Evolutionary conservation across 2,329 filamentous ascomycete species (phyloP).

Genomic region (Cladosporium sphaerospermum): DNA sequence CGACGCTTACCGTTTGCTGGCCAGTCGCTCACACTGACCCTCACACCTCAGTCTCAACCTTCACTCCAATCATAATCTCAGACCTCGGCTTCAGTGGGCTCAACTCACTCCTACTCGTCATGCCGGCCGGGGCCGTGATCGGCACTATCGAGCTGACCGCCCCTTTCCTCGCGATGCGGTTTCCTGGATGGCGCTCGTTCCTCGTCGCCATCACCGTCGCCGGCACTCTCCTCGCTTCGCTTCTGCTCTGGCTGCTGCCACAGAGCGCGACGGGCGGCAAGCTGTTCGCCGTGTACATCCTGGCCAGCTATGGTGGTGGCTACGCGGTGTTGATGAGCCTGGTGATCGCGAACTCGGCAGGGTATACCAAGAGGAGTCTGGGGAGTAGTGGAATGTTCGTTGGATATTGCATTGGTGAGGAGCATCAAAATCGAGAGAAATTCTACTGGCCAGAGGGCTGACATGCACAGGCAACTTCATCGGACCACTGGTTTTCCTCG

Average conservation of each 20-base stretch:
- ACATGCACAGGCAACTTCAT: conserved; percentile 35
- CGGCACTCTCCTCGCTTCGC: conserved; percentile 37
- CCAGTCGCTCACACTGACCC: background rate
- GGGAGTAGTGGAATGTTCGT: conserved; percentile 46
- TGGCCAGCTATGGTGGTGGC: conserved; percentile 41
- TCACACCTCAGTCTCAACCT: conserved; percentile 33
- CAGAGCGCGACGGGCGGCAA: conserved; percentile 37
- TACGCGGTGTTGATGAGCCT: conserved; percentile 49
- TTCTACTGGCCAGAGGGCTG: conserved; percentile 6
- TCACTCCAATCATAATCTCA: conserved; percentile 42
- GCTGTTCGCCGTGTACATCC: conserved; percentile 45
- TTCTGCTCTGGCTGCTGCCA: conserved; percentile 42
- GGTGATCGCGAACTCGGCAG: conserved; percentile 46
- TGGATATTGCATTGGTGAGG: conserved; percentile 45
- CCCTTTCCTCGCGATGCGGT: conserved; percentile 38
- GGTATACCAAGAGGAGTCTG: conserved; percentile 47
- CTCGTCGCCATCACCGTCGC: conserved; percentile 37
- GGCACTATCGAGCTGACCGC: conserved; percentile 36
- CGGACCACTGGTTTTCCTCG: conserved; percentile 39
- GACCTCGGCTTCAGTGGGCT: conserved; percentile 41
- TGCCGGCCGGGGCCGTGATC: conserved; percentile 35
- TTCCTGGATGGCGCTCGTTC: conserved; percentile 31
- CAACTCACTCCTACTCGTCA: conserved; percentile 39
- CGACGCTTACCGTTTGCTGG: background rate
- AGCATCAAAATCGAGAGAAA: background rate